Base-by-base conservation (phyloP, 2,329 filamentous ascomycete genomes). In the Ophiostoma perfectum region DNA sequence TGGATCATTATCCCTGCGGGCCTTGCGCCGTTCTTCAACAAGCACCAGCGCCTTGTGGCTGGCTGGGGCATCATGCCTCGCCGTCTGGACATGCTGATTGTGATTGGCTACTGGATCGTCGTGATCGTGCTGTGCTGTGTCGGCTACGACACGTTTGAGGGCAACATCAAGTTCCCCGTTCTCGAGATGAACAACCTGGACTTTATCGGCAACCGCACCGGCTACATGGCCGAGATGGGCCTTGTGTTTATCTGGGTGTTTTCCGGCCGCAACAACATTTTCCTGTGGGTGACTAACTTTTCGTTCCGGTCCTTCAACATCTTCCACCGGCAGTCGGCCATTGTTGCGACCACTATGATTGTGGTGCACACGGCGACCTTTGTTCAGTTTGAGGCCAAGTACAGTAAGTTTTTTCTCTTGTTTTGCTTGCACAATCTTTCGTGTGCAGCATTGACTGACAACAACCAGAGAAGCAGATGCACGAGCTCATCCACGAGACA, bases 271-370 rank as follows among this genome's bases (percentile, higher is more conserved):
- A 91, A 91, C 70, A 90, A 91, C 66, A 74, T 88, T 0, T 80
- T 90, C 16, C 78, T 90, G 67, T 89, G 86, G 86, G 73, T 87
- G 0, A 91, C 88, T 0, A 88, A 88, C 0, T 91, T 88, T 87
- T 85, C 84, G 11, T 90, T 88, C 74, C 81, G 82, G 1, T 87
- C 86, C 0, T 90, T 87, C 73, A 90, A 86, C 71, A 81, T 86
- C 41, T 90, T 90, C 67, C 89, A 91, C 75, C 84, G 88, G 0
- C 88, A 87, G 80, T 80, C 88, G 5, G 88, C 89, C 0, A 80
- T 88, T 27, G 80, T 89, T 1, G 82, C 86, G 6, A 88, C 87
- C 0, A 66, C 86, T 0, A 82, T 89, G 71, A 88, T 85, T 1
- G 79, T 89, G 1, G 74, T 88, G 0, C 89, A 91, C 73, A 87